Percentiles rank a stretch among this genome's conserved stretches.
Conservation (phyloP, 2,329 filamentous ascomycete genomes). For the Fusarium sp. region DNA sequence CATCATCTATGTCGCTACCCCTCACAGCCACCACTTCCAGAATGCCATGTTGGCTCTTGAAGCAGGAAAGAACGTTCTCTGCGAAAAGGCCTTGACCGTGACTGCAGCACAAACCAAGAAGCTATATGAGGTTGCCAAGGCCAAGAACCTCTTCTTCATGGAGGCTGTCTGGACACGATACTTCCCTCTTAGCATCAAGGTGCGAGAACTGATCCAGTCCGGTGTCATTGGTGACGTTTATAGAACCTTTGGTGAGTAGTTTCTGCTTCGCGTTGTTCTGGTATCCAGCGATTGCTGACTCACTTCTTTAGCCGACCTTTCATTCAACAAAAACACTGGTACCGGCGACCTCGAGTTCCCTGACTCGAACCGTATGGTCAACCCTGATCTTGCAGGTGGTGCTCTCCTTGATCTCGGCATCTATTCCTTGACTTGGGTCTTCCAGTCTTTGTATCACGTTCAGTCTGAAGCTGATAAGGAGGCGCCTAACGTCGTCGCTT, state of each 20-base stretch:
- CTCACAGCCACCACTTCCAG: slow-evolving; percentile 93
- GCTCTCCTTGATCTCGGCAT: slow-evolving; percentile 87
- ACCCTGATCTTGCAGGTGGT: slow-evolving; percentile 84
- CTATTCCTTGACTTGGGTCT: slow-evolving; percentile 90
- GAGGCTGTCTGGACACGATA: slow-evolving; percentile 92
- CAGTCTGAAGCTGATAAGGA: slow-evolving; percentile 76
- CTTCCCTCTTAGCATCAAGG: slow-evolving; percentile 84
- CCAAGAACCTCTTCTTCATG: slow-evolving; percentile 82
- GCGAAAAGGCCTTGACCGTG: slow-evolving; percentile 91
- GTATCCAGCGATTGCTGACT: slow-evolving; percentile 15
- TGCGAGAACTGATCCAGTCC: slow-evolving; percentile 71
- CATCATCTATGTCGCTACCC: slow-evolving; percentile 89
- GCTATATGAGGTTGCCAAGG: slow-evolving; percentile 76
- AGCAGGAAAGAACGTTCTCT: slow-evolving; percentile 88
- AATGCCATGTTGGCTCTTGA: slow-evolving; percentile 87
- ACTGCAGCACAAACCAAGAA: slow-evolving; percentile 81
- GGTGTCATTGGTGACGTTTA: slow-evolving; percentile 71
- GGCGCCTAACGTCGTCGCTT: slow-evolving; percentile 73
- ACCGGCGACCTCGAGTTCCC: slow-evolving; percentile 68
- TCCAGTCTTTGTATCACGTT: slow-evolving; percentile 87
- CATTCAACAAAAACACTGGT: slow-evolving; percentile 68
- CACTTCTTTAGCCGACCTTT: slow-evolving; percentile 63
- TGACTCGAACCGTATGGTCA: slow-evolving; percentile 80
- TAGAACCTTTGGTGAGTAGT: slow-evolving; percentile 63
- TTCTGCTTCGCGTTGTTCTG: neutral